Evolutionary conservation across 352 stramenopile genomes (phyloP).

Genomic region (Thraustotheca clavata): DNA sequence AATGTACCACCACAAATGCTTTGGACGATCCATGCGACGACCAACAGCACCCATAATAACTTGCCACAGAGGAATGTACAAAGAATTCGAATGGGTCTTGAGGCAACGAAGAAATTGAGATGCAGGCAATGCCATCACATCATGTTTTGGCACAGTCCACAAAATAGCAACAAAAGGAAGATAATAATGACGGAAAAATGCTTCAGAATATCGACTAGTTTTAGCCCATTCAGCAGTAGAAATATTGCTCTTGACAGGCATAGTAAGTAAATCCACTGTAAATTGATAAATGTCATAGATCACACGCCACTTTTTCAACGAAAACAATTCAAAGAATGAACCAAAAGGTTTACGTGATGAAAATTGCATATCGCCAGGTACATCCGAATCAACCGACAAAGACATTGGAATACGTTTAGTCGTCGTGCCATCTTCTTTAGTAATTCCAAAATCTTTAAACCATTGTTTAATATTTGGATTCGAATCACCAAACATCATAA

Average conservation of each 20-base stretch:
- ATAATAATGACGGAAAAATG: conserved; percentile 86
- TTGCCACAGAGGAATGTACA: conserved; percentile 83
- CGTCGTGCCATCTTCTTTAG: conserved; percentile 73
- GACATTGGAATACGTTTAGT: conserved; percentile 84
- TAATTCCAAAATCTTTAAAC: conserved; percentile 81
- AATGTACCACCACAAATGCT: conserved; percentile 81
- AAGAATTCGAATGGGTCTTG: conserved; percentile 79
- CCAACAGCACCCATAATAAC: conserved; percentile 66
- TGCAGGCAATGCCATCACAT: conserved; percentile 72
- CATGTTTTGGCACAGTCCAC: conserved; percentile 76
- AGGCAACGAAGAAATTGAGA: conserved; percentile 82
- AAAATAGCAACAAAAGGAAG: conserved; percentile 78
- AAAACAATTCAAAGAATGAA: conserved; percentile 56
- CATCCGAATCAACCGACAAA: conserved; percentile 74
- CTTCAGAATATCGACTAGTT: conserved; percentile 58
- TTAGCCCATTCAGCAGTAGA: conserved; percentile 71
- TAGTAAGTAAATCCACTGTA: conserved; percentile 77
- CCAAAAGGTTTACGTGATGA: conserved; percentile 73
- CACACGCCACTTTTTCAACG: conserved; percentile 71
- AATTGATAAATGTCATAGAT: conserved; percentile 83
- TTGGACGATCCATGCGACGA: conserved; percentile 64
- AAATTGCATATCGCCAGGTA: conserved; percentile 76
- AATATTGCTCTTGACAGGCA: conserved; percentile 64
- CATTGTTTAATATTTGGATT: conserved; percentile 88
- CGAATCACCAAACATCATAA: conserved; percentile 88